Evolutionary conservation across 75 land plant genomes (phyloP).

Genomic region (Cryptomeria japonica): DNA sequence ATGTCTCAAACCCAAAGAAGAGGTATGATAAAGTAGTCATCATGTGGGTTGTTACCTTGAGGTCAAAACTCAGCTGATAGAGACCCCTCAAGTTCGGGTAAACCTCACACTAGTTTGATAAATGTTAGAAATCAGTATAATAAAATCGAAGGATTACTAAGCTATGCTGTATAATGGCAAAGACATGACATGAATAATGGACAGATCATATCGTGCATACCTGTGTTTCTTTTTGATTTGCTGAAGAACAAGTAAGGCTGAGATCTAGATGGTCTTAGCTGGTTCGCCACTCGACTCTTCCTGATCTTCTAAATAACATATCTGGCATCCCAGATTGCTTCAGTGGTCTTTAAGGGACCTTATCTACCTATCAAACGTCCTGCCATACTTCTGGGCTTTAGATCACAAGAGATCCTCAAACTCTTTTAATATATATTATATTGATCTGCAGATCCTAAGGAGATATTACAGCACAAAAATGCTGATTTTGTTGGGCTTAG

Average conservation of each 20-base stretch:
- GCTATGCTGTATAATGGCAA: too few species aligned
- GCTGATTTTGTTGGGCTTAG: background rate
- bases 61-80: background rate
- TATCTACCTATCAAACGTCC: background rate
- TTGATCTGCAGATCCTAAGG: background rate
- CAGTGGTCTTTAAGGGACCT: background rate
- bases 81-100: background rate
- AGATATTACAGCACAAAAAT: background rate
- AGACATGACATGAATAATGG: too few species aligned
- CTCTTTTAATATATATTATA: too few species aligned
- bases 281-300: background rate
- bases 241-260: background rate
- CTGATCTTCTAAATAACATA: background rate
- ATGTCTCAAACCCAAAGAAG: background rate
- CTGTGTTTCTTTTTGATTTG: background rate
- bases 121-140: background rate
- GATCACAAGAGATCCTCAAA: background rate
- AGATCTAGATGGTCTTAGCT: background rate
- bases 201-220: background rate
- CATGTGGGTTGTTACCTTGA: background rate
- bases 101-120: background rate
- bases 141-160: too few species aligned
- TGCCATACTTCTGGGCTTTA: background rate
- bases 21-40: background rate
- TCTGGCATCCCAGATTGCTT: background rate